Percentiles rank a stretch among this genome's conserved stretches.
These are phyloP conservation scores for Naganishia randhawae DNA, from an alignment of 768 basidiomycete genomes.

Conservation along the genomic window DNA sequence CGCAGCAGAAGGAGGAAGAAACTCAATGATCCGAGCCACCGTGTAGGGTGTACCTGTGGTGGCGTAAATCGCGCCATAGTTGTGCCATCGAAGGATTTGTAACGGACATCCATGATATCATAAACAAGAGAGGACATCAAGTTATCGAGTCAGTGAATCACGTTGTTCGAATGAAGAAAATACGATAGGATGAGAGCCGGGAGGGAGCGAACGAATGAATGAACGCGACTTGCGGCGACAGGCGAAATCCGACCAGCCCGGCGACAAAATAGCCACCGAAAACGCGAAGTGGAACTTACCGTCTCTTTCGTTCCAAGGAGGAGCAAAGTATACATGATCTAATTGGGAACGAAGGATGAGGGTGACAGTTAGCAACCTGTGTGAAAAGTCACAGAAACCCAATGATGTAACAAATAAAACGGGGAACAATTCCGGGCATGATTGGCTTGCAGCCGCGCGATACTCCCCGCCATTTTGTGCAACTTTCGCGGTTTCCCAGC, in stretches of 20 bases:
- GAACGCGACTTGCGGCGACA: constrained; percentile 15
- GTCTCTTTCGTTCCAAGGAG: constrained; percentile 84
- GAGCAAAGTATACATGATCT: constrained; percentile 98
- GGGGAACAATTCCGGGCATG: background rate
- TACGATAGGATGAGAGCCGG: background rate
- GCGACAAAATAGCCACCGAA: background rate
- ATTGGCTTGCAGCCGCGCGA: no score
- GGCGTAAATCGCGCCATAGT: background rate
- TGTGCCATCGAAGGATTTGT: background rate
- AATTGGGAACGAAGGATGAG: background rate
- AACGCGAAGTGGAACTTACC: constrained; percentile 52
- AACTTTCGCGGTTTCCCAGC: no score
- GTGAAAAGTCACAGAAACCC: background rate
- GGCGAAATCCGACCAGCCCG: background rate
- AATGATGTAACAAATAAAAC: background rate
- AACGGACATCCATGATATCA: background rate
- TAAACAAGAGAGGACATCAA: background rate
- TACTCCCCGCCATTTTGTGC: background rate
- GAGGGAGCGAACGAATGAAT: background rate
- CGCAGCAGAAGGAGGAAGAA: constrained; percentile 73
- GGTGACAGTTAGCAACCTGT: background rate
- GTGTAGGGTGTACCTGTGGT: constrained; percentile 71
- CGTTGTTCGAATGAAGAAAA: no score
- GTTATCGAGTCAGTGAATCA: background rate
- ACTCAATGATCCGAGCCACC: constrained; percentile 94